phyloP scores from a whole-genome alignment of 306 rosid species.

The Dicorynia guianensis region DNA sequence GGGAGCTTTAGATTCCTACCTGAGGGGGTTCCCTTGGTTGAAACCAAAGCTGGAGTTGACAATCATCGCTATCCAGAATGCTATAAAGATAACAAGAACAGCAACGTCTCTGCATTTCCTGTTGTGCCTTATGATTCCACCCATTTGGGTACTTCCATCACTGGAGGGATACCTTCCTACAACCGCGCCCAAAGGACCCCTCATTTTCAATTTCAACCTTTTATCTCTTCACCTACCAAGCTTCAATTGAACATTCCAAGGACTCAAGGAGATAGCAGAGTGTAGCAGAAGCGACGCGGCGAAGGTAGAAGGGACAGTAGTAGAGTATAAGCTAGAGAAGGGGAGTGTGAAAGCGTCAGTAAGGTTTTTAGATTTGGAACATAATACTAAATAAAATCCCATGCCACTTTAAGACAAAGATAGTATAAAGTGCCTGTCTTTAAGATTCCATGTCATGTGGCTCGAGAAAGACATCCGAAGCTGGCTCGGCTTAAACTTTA shows the following conservation, averaged over 20 bases:
- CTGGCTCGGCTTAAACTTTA: slow-evolving; percentile 34
- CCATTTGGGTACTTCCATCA: slow-evolving; percentile 80
- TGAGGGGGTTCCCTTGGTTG: slow-evolving; percentile 85
- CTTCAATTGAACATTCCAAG: slow-evolving; percentile 10
- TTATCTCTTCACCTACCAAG: neutral
- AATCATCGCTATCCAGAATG: slow-evolving; percentile 95
- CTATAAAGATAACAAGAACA: slow-evolving; percentile 78
- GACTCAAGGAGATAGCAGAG: slow-evolving; percentile 14
- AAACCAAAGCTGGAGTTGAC: slow-evolving; percentile 97
- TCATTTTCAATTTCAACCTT: slow-evolving; percentile 62
- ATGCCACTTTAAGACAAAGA: slow-evolving; percentile 57
- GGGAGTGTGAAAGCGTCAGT: slow-evolving; percentile 32
- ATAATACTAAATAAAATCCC: slow-evolving; percentile 12
- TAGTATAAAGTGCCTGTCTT: slow-evolving; percentile 11
- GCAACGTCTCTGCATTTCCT: slow-evolving; percentile 86
- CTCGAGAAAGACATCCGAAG: slow-evolving; percentile 26
- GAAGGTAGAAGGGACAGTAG: slow-evolving; percentile 21
- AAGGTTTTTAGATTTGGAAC: slow-evolving; percentile 63
- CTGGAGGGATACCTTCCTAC: slow-evolving; percentile 93
- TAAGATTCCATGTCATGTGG: slow-evolving; percentile 45
- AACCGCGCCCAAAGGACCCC: slow-evolving; percentile 95
- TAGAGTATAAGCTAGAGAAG: slow-evolving; percentile 44
- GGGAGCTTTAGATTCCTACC: slow-evolving; percentile 53
- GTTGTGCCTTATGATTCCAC: slow-evolving; percentile 83
- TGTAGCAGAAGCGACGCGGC: slow-evolving; percentile 3